Conservation (phyloP, 768 basidiomycete species). For the Dentipellis sp. region DNA sequence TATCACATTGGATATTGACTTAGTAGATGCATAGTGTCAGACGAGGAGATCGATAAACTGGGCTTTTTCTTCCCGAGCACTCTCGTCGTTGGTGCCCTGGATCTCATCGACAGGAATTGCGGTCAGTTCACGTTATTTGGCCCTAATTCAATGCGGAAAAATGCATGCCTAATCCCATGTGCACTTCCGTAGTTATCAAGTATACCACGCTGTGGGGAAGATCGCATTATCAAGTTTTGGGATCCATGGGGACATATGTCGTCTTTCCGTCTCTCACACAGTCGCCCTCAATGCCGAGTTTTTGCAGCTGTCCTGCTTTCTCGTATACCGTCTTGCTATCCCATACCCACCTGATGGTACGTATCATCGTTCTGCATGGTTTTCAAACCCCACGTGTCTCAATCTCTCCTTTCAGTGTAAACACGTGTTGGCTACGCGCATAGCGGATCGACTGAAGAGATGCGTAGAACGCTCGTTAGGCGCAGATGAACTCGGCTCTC, state of each 20-base stretch:
- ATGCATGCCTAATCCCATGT: no score
- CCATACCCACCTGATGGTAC: slow-evolving; percentile 57
- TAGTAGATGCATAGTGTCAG: slow-evolving; percentile 25
- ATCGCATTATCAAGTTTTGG: slow-evolving; percentile 56
- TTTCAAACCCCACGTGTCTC: neutral
- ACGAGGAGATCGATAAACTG: slow-evolving; percentile 48
- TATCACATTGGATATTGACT: neutral
- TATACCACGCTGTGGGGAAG: slow-evolving; percentile 50
- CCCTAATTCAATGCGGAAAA: neutral
- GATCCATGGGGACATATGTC: slow-evolving; percentile 52
- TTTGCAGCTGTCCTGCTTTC: slow-evolving; percentile 74
- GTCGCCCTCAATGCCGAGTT: slow-evolving; percentile 30
- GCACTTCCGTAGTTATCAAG: slow-evolving; percentile 41
- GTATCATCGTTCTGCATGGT: neutral
- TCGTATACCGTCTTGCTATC: slow-evolving; percentile 51
- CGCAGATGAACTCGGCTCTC: slow-evolving; percentile 37
- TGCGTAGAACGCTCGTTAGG: slow-evolving; percentile 40
- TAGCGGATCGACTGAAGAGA: slow-evolving; percentile 46
- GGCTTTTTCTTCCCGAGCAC: slow-evolving; percentile 52
- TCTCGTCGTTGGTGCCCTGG: slow-evolving; percentile 59
- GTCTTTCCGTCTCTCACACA: slow-evolving; percentile 41
- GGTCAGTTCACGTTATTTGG: slow-evolving; percentile 31
- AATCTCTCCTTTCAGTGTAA: slow-evolving; percentile 49
- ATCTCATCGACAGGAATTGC: slow-evolving; percentile 63
- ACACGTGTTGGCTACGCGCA: slow-evolving; percentile 58